phyloP scores from a whole-genome alignment of 257 asterid species.

The Solanum chmielewskii region DNA sequence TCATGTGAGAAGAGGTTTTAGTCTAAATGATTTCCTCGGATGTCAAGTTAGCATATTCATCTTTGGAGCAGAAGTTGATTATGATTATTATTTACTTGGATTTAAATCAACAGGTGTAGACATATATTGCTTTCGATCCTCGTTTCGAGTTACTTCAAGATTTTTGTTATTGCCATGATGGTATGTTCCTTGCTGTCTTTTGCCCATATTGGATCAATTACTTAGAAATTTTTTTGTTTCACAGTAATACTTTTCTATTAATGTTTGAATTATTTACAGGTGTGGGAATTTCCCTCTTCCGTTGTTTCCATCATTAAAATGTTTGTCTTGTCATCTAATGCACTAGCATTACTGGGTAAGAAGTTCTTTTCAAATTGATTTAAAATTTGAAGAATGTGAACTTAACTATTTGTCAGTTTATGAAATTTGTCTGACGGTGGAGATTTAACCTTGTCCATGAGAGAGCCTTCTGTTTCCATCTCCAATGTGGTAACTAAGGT shows the following conservation, averaged over 20 bases:
- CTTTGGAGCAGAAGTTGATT: neutral
- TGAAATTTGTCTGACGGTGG: neutral
- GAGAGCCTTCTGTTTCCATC: neutral
- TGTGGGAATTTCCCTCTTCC: constrained; percentile 78
- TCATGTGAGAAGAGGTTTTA: neutral
- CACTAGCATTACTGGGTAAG: constrained; percentile 69
- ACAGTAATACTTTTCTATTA: neutral
- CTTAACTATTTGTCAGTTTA: neutral
- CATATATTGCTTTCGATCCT: constrained; percentile 41
- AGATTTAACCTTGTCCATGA: neutral
- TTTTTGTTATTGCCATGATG: constrained; percentile 70
- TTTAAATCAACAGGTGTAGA: constrained; percentile 41
- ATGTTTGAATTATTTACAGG: constrained; percentile 26
- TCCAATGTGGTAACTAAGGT: neutral
- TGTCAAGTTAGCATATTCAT: neutral
- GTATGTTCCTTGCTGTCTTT: constrained; percentile 24
- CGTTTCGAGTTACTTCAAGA: constrained; percentile 75
- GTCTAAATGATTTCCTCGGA: neutral
- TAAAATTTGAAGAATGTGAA: neutral
- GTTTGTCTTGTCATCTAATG: constrained; percentile 72
- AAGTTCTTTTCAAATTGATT: neutral
- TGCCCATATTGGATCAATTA: neutral
- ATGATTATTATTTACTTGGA: neutral
- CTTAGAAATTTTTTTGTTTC: neutral
- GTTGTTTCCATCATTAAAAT: constrained; percentile 55